Evolutionary conservation across 2,329 filamentous ascomycete genomes (phyloP), one percentile per base, ranked within the genome.

Genomic region (Phialocephala sp.): DNA sequence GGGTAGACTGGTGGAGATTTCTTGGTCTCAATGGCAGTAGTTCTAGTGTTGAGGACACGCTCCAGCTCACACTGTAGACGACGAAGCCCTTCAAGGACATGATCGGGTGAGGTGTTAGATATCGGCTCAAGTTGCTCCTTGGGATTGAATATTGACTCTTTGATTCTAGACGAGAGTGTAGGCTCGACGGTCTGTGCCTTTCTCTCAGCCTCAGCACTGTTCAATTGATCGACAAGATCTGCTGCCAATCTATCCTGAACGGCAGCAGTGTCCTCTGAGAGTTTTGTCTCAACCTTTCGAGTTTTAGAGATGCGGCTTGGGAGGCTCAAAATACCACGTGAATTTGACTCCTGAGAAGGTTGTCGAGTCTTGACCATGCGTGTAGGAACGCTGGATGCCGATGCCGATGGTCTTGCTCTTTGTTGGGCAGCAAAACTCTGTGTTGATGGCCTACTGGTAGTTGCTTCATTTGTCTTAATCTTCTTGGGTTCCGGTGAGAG

Each of bases 351-450:
- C 2, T 65, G 14, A 22, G 61, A 35, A 47, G 63, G 63, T 50
- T 71, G 69, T n/a, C 71, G 69, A 59, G 66, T 36, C 41, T 67
- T 73, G 8, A 64, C 58, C 27, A 56, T 55, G 4, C 72, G 67
- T 52, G 62, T 69, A 11, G 71, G 41, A 56, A 61, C 27, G 35
- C 15, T 45, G 20, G 62, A 35, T 39, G 52, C 52, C 3, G 69
- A 61, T n/a, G 85, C 82, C 64, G 81, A 82, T 69, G 81, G 81
- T 67, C 87, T 86, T 27, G 86, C 85, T 69, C 87, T 79, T 70
- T 90, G 87, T 70, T 90, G 87, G 3, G 87, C 87, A 14, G 87
- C 87, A 75, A 89, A 90, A 73, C 87, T 90, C 73, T 89, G 87
- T 11, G 86, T 2, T 82, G 85, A 41, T 82, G 84, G 41, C 82